Conservation (phyloP, 2,329 filamentous ascomycete genomes). For the Nemania bipapillata region DNA sequence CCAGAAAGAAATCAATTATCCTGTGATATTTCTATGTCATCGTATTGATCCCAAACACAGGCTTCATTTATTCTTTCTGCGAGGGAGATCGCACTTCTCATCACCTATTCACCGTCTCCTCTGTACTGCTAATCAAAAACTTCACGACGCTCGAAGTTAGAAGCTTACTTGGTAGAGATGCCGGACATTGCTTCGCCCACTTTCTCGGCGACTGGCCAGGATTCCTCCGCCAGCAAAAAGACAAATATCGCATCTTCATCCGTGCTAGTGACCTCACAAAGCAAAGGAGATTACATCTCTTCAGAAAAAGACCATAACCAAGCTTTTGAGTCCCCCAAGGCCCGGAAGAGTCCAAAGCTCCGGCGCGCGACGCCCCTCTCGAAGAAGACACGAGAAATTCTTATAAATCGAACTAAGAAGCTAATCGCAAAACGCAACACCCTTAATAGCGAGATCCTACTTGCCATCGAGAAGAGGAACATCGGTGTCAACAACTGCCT, state of each 20-base stretch:
- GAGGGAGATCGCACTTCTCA: not conserved
- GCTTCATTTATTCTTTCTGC: not conserved
- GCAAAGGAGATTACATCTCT: slow-evolving; percentile 7
- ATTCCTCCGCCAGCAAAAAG: not conserved
- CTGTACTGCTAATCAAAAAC: no score
- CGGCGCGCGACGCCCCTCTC: slow-evolving; percentile 37
- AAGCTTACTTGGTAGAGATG: slow-evolving; percentile 11
- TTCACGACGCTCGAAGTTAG: not conserved
- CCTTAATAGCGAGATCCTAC: slow-evolving; percentile 39
- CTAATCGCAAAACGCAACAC: slow-evolving; percentile 40
- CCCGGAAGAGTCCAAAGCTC: slow-evolving; percentile 6
- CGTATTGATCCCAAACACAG: not conserved
- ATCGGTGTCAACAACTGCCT: slow-evolving; percentile 28
- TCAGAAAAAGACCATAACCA: slow-evolving; percentile 12
- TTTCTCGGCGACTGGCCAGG: no score
- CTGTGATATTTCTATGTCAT: not conserved
- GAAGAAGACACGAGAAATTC: slow-evolving; percentile 24
- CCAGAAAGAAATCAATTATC: not conserved
- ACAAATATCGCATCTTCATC: slow-evolving; percentile 5
- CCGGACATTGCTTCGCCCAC: not conserved
- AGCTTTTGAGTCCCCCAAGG: not conserved
- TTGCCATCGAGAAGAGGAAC: slow-evolving; percentile 25
- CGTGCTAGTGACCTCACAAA: not conserved
- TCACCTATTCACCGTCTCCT: not conserved
- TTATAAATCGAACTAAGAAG: slow-evolving; percentile 33